Evolutionary conservation across 164 flowering plant genomes (phyloP).

Genomic region (Saururus chinensis): DNA sequence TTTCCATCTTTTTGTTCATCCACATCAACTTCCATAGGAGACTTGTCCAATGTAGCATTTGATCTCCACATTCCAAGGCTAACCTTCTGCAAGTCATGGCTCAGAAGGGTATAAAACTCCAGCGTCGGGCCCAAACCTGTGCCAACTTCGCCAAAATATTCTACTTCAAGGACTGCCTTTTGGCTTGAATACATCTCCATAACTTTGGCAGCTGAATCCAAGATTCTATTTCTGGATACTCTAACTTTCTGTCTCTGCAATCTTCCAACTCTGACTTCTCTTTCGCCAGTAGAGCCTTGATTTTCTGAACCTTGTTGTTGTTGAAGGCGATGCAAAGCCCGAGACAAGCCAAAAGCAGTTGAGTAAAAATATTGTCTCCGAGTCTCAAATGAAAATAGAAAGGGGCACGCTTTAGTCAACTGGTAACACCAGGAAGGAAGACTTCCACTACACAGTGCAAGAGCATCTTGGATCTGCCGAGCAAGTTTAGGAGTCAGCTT

Average conservation of each 20-base stretch:
- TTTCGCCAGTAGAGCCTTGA: slow-evolving; percentile 61
- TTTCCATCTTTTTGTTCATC: slow-evolving; percentile 29
- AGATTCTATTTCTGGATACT: slow-evolving; percentile 80
- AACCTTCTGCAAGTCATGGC: slow-evolving; percentile 80
- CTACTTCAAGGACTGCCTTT: slow-evolving; percentile 95
- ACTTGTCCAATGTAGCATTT: slow-evolving; percentile 27
- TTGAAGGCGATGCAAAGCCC: slow-evolving; percentile 87
- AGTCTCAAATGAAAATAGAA: slow-evolving; percentile 94
- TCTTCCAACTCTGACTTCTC: slow-evolving; percentile 87
- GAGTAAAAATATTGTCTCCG: slow-evolving; percentile 92
- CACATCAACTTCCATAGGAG: slow-evolving; percentile 54
- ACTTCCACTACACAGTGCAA: slow-evolving; percentile 90
- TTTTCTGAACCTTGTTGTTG: slow-evolving; percentile 92
- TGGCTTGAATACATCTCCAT: slow-evolving; percentile 99
- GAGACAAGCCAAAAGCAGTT: slow-evolving; percentile 93
- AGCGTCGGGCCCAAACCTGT: slow-evolving; percentile 97
- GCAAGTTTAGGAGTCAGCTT: slow-evolving; percentile 96
- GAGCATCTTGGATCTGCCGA: slow-evolving; percentile 91
- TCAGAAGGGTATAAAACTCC: slow-evolving; percentile 91
- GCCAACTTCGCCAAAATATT: slow-evolving; percentile 98
- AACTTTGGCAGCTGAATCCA: slow-evolving; percentile 96
- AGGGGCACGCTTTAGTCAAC: slow-evolving; percentile 93
- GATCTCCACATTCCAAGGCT: slow-evolving; percentile 88
- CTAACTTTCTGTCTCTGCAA: slow-evolving; percentile 94
- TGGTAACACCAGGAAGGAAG: slow-evolving; percentile 99